phyloP scores from a whole-genome alignment of 805 yeast species.

The Kurtzmaniella cleridarum region DNA sequence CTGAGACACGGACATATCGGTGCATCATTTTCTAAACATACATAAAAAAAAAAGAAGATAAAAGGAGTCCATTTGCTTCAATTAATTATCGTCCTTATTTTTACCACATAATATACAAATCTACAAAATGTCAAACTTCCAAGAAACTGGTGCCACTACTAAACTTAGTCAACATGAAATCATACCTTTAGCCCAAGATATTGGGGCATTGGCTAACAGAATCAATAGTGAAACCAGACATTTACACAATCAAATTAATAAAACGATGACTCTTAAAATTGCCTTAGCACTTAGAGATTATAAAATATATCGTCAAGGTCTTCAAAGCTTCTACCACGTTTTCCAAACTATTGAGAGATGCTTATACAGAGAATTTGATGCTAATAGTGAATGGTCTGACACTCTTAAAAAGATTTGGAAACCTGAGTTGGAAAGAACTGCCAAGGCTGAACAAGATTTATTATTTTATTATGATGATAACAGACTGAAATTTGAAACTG shows the following conservation, averaged over 20 bases:
- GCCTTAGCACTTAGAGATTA: conserved; percentile 74
- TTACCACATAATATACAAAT: not conserved
- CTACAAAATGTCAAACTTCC: conserved; percentile 11
- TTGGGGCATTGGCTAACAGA: conserved; percentile 80
- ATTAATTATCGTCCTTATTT: too few species aligned
- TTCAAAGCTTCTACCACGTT: conserved; percentile 67
- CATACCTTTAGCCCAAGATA: conserved; percentile 72
- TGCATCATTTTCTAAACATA: too few species aligned
- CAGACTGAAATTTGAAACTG: conserved; percentile 49
- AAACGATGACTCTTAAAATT: conserved; percentile 61
- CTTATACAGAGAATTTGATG: conserved; percentile 40
- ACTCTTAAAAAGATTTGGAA: conserved; percentile 60
- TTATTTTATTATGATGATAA: conserved; percentile 59
- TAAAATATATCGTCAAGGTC: conserved; percentile 73
- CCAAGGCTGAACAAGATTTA: conserved; percentile 54
- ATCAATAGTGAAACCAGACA: conserved; percentile 65
- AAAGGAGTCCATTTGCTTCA: too few species aligned
- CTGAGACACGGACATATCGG: not conserved
- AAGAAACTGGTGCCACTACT: conserved; percentile 23
- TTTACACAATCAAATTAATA: conserved; percentile 65
- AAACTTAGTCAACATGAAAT: conserved; percentile 42
- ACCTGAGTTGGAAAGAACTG: conserved; percentile 63
- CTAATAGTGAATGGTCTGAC: conserved; percentile 32
- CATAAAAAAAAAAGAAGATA: too few species aligned
- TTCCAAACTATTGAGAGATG: conserved; percentile 59